Evolutionary conservation across 768 basidiomycete species (phyloP).

Genomic region (Mycena albidolilacea): DNA sequence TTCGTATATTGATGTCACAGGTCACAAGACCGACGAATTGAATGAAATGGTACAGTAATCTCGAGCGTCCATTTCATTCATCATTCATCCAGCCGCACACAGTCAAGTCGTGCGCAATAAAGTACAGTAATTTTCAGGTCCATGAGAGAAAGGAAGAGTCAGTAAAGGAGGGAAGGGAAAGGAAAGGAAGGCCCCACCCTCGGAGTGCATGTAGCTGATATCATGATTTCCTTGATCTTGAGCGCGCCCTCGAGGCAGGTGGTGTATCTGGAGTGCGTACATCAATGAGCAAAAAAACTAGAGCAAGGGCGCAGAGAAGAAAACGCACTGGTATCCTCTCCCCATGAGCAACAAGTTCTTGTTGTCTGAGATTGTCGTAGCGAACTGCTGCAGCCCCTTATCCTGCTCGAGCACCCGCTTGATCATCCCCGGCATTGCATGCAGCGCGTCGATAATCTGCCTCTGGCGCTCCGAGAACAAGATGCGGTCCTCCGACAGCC

Average conservation of each 20-base stretch:
- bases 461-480: constrained; percentile 92
- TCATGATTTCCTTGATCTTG: constrained; percentile 99
- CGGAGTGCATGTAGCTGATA: constrained; percentile 91
- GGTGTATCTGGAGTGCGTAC: constrained; percentile 54
- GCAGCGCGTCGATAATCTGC: constrained; percentile 94
- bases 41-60: no score
- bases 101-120: no score
- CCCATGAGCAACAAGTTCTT: constrained; percentile 92
- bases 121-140: no score
- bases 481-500: constrained; percentile 97
- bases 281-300: background rate
- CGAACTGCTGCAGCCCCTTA: constrained; percentile 83
- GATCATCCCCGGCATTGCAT: constrained; percentile 92
- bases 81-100: no score
- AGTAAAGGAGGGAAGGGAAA: background rate
- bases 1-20: no score
- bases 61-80: no score
- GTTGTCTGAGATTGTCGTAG: constrained; percentile 83
- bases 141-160: no score
- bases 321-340: no score
- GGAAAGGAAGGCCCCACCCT: constrained; percentile 61
- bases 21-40: no score
- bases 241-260: constrained; percentile 98
- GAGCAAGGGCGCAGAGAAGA: background rate
- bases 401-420: constrained; percentile 89